Evolutionary conservation across 441 rosid genomes (phyloP), one percentile per base, ranked within the genome.

Genomic region (Sinapis alba): DNA sequence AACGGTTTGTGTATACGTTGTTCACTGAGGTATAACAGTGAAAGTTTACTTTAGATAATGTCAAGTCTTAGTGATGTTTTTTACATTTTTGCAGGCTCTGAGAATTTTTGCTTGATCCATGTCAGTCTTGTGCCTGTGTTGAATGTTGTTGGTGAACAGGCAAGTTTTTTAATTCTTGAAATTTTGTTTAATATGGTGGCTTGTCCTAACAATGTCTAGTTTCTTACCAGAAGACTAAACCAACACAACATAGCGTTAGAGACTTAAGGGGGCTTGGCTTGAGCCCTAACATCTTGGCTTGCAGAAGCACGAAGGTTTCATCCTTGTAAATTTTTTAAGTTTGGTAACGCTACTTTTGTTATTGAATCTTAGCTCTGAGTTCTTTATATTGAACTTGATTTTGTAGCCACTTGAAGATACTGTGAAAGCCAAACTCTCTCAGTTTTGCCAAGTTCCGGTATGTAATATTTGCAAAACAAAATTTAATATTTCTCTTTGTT

Each of bases 131-230:
- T 96, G 57, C 99, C 99, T 72, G 98, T 93, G 54, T 56, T 96
- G 68, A 93, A 79, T 84, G 98, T 87, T 78, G 99, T 96, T 68
- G 99, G 99, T 34, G 98, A 93, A 84, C 98, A 95, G 92, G 98
- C 91, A 87, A 73, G 70, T 69, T 69, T 79, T 51, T 69, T 61
- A 23, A 21, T 1, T 63, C 23, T 53, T 41, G 6, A 51, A 51
- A 19, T 51, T 19, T 51, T 8, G 24, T 51, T 51, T 51, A 8
- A 9, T 19, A 6, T 19, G 24, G 7, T 50, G 15, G 23, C n/a
- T 15, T 18, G 1, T 62, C 28, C 38, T 79, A 24, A 78, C 57
- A 15, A 24, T 43, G 13, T 60, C 23, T 60, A 56, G 0, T 30
- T 80, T 38, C 6, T 71, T 77, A 38, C 0, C 89, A 96, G 98